These are phyloP conservation scores for Cercospora beticola DNA, from an alignment of 2,329 filamentous ascomycete genomes.

Conservation along the genomic window DNA sequence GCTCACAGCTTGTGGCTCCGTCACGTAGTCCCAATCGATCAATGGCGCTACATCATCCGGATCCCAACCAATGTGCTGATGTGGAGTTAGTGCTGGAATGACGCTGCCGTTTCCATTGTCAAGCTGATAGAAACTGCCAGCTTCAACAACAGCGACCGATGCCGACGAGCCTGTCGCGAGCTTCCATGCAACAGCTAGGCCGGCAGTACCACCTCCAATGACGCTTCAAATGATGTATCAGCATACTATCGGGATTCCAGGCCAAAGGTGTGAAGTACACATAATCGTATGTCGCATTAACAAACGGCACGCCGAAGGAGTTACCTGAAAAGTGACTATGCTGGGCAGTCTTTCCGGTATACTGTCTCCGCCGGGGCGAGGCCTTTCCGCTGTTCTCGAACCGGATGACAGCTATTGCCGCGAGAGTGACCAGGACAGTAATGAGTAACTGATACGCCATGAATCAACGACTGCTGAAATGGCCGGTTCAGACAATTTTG, in stretches of 20 bases:
- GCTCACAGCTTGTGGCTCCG: not conserved
- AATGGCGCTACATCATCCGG: not conserved
- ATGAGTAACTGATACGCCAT: not conserved
- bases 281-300: not conserved
- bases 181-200: not conserved
- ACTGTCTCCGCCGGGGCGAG: not conserved
- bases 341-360: not conserved
- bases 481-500: not conserved
- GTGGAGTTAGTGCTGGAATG: not conserved
- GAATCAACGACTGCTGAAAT: not conserved
- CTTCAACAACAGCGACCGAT: not conserved
- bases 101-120: not conserved
- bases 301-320: not conserved
- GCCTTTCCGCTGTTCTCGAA: not conserved
- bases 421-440: not conserved
- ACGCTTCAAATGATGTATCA: not conserved
- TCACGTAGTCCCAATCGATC: not conserved
- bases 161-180: not conserved
- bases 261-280: not conserved
- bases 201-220: not conserved
- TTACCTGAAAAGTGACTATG: not conserved
- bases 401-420: not conserved
- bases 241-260: not conserved
- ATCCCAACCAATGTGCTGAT: not conserved
- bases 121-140: not conserved